phyloP scores from a whole-genome alignment of 345 rosid genomes.

The Microcos paniculata region DNA sequence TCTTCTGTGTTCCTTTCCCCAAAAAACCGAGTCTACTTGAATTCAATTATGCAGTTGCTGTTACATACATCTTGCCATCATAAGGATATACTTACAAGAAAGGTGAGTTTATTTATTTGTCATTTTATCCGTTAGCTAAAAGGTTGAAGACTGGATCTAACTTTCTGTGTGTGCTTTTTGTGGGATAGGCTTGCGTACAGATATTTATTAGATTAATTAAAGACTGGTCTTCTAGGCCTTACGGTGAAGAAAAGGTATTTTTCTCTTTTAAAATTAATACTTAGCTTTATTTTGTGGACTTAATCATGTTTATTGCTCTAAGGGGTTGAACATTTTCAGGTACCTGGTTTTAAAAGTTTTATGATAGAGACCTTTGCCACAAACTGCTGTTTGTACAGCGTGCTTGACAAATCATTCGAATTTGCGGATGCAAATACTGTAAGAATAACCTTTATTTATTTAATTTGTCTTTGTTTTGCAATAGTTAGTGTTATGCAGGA shows the following conservation, averaged over 20 bases:
- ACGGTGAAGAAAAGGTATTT: constrained; percentile 66
- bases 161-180: constrained; percentile 12
- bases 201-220: constrained; percentile 81
- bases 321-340: constrained; percentile 42
- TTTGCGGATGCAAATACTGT: constrained; percentile 89
- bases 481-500: neutral
- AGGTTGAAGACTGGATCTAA: constrained; percentile 6
- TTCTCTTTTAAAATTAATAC: neutral
- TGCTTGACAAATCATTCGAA: constrained; percentile 86
- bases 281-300: constrained; percentile 1
- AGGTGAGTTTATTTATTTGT: constrained; percentile 45
- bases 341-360: constrained; percentile 79
- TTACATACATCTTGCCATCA: constrained; percentile 69
- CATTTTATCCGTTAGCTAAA: constrained; percentile 7
- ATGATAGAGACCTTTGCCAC: constrained; percentile 68
- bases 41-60: constrained; percentile 66
- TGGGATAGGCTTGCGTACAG: constrained; percentile 80
- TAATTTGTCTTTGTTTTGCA: neutral
- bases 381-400: constrained; percentile 83
- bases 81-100: constrained; percentile 71
- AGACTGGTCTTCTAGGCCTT: constrained; percentile 77
- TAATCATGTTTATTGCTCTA: constrained; percentile 5
- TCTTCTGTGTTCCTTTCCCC: constrained; percentile 79
- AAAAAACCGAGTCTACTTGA: constrained; percentile 53
- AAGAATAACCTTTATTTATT: constrained; percentile 27